Evolutionary conservation across 2,329 filamentous ascomycete genomes (phyloP), one percentile per base, ranked within the genome.

Genomic region (Septoria petroselini): DNA sequence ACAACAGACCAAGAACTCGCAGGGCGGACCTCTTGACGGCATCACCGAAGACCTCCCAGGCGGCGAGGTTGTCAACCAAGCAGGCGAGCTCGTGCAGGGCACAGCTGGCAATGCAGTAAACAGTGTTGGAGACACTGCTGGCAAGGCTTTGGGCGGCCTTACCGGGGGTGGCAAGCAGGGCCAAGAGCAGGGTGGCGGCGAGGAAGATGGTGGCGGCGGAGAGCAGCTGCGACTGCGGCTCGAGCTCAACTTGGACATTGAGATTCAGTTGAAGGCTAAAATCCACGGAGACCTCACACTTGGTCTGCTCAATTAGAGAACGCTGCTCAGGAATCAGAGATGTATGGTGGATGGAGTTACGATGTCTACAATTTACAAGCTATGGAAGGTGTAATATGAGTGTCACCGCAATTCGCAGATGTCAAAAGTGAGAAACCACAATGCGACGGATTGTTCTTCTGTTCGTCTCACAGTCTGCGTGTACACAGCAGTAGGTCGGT

Each of bases 271-370:
- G 39, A 83, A 83, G 71, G 80, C 80, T n/a, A 81, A 79, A 67
- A 82, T 83, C 58, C 79, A 82, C 56, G 80, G 80, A 69, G 80
- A 83, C 60, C 68, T 83, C 52, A 82, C 80, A n/a, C 63, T 83
- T 46, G 79, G 75, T 63, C 60, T 77, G 59, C 70, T 77, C 41
- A 66, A 67, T 52, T 66, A 62, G 56, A 54, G 11, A 27, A 27
- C 9, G 23, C 23, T 27, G 23, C 23, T 5, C 23, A 9, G 5
- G 9, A 15, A 17, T 9, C 33, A 8, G 17, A 9, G 33, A 18
- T 11, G 38, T 11, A 41, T 9, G 6, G 42, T 18, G 43, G 6
- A 38, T 5, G 23, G 41, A 33, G 29, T 19, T 45, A 25, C 8
- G 34, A 27, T 29, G 33, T 48, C 11, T 41, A 14, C 35, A 27